Conservation (phyloP, 495 filamentous ascomycete species). For the Hamigera avellanea region DNA sequence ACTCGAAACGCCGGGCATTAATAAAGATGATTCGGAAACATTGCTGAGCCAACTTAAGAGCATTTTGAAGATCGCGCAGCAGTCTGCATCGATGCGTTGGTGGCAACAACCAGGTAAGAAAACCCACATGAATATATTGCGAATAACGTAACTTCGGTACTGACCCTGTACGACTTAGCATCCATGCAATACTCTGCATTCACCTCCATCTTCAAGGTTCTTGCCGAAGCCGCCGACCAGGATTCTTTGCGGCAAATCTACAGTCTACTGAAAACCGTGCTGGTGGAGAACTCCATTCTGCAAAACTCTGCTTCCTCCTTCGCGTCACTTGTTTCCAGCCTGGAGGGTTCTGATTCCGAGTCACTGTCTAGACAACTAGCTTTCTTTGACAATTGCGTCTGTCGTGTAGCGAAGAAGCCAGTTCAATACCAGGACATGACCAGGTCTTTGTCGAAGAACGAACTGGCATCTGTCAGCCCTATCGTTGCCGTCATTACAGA, state of each 20-base stretch:
- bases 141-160: neutral
- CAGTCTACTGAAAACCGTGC: constrained; percentile 19
- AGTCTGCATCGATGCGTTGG: constrained; percentile 75
- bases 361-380: constrained; percentile 22
- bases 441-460: constrained; percentile 22
- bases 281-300: constrained; percentile 26
- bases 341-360: constrained; percentile 26
- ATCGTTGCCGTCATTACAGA: constrained; percentile 56
- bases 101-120: constrained; percentile 50
- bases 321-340: constrained; percentile 28
- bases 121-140: neutral
- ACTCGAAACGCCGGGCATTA: constrained; percentile 27
- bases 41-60: constrained; percentile 60
- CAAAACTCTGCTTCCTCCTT: constrained; percentile 20
- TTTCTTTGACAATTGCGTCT: constrained; percentile 73
- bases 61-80: constrained; percentile 61
- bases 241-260: constrained; percentile 24
- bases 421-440: constrained; percentile 60
- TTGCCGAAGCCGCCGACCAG: constrained; percentile 22
- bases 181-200: constrained; percentile 36
- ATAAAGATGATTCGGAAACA: constrained; percentile 34
- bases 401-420: constrained; percentile 54
- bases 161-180: constrained; percentile 11
- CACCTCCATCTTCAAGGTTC: constrained; percentile 33
- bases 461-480: constrained; percentile 31